Evolutionary conservation across 139 green algal genomes (phyloP), one percentile per base, ranked within the genome.

Genomic region (Chlamydomonas schloesseri): DNA sequence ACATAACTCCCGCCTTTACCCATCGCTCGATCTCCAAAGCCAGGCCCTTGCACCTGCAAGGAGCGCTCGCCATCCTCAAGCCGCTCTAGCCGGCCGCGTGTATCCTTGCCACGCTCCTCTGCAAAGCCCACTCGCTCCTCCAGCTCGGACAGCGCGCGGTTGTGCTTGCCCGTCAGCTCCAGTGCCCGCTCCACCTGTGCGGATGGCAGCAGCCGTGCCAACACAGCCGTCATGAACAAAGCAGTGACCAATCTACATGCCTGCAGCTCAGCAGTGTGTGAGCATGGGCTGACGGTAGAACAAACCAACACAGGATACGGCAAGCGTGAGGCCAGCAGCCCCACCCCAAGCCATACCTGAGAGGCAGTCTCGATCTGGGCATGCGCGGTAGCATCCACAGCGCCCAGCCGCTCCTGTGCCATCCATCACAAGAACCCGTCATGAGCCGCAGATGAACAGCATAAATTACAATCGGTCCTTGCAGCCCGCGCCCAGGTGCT

Each of bases 71-170:
- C 64, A 24, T 88, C 83, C 50, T 88, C 83, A 17, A 82, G 42
- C 62, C 73, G 47, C 42, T 88, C 83, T 24, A 88, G 23, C 3
- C 83, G 73, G 24, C 28, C 28, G 10, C 83, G 64, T 11, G 47
- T 60, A 28, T 88, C 83, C 6, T 68, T 53, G 17, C 62, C 28
- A 0, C 73, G 64, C 46, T 88, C 83, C 73, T 88, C 83, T 47
- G 65, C 57, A 3, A 88, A 82, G 0, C 21, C 47, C 47, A 88
- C 14, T 9, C 83, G 83, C 31, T 53, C 29, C 64, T 88, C 83
- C n/a, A 88, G 29, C 9, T 88, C 83, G 23, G 26, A 37, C 14
- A 88, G 33, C 62, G 31, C 13, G 42, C 65, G 71, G 13, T n/a
- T 34, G 57, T 87, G 71, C 33, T 11, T 64, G 20, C 31, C 28